Evolutionary conservation across 1,139 yeast genomes (phyloP), one percentile per base, ranked within the genome.

Genomic region (Hansenula sp.): DNA sequence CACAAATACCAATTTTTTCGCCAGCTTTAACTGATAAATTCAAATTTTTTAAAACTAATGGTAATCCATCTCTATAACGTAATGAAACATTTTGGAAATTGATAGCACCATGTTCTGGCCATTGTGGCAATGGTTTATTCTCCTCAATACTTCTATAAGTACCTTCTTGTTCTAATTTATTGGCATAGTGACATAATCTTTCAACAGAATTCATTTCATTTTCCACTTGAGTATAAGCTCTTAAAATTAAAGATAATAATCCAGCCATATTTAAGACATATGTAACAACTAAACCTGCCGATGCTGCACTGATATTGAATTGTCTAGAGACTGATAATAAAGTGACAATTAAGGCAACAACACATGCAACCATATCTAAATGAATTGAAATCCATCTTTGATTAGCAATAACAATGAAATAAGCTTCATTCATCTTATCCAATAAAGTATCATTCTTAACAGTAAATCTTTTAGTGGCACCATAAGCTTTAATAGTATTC

Each of bases 191-290:
- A 49, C 77, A 71, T 39, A 88, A 65, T 59, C 96, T 74, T 63
- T 88, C 96, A 12, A 81, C 91, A 0, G 93, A 79, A 57, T 84
- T 86, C 88, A 88, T 76, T 54, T 82, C 82, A 60, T 84, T 87
- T 60, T 87, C 96, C 24, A 84, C 77, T 53, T 79, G 52, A 72
- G 84, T 78, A 51, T 68, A 66, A 5, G 77, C 66, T 57, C 81
- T 68, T 43, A 79, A 62, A 50, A 76, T 66, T 61, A 74, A 60
- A 13, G 77, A 63, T 50, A 79, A 65, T 44, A 71, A 65, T 36
- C 75, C 73, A 3, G 80, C 75, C 47, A 80, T 64, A 44, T 71
- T 72, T 41, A 77, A 61, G 15, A 77, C 76, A 59, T 79, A 79
- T 1, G 90, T 75, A 41, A 86, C 61, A 45, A 87, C 72, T 50